Conservation (phyloP, 2,329 filamentous ascomycete genomes). For the Akanthomyces dipterigenus region DNA sequence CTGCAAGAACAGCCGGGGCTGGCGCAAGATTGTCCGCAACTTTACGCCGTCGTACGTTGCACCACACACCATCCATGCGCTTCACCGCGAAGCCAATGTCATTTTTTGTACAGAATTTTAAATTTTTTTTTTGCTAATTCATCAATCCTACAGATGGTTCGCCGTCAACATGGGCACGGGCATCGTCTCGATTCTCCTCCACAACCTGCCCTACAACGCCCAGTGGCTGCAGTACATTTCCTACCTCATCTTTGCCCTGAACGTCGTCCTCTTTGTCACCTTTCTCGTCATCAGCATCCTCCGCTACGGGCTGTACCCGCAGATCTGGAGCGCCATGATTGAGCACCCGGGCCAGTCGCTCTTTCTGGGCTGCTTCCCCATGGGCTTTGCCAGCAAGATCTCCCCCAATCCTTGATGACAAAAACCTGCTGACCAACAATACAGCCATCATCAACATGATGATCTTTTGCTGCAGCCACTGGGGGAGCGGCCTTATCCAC, state of each 20-base stretch:
- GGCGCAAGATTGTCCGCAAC: constrained; percentile 42
- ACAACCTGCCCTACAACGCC: constrained; percentile 54
- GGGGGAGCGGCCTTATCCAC: constrained; percentile 50
- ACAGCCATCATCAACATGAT: constrained; percentile 57
- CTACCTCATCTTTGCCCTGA: constrained; percentile 54
- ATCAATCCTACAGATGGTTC: constrained; percentile 43
- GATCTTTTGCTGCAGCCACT: constrained; percentile 53
- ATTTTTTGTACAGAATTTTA: no score
- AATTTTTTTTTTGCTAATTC: no score
- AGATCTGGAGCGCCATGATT: constrained; percentile 61
- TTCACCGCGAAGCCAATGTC: no score
- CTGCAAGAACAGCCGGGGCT: constrained; percentile 31
- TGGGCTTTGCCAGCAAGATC: constrained; percentile 53
- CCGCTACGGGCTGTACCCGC: constrained; percentile 58
- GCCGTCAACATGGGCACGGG: constrained; percentile 61
- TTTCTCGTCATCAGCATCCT: constrained; percentile 49
- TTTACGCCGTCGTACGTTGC: constrained; percentile 46
- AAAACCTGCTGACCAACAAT: background rate
- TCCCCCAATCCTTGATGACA: background rate
- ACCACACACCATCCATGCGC: background rate
- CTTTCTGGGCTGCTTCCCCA: constrained; percentile 62
- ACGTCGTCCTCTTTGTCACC: constrained; percentile 48
- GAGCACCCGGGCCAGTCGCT: constrained; percentile 59
- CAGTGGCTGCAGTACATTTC: constrained; percentile 53
- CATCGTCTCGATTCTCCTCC: constrained; percentile 56